These are phyloP conservation scores for Penstemon newberryi DNA, from an alignment of 257 asterid genomes.

Conservation along the genomic window DNA sequence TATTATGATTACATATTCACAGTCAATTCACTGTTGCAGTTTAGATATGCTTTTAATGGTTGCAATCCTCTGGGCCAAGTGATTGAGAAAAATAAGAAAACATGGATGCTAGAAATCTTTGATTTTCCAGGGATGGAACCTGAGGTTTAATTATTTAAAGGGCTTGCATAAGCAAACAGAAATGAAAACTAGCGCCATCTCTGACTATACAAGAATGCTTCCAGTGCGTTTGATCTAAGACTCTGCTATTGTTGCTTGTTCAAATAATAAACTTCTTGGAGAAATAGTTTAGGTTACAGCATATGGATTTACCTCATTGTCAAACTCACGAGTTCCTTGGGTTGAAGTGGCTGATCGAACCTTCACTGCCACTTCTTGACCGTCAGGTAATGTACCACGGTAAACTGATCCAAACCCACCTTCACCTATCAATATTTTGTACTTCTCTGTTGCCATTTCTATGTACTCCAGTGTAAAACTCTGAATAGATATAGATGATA, in stretches of 20 bases:
- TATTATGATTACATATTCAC: not conserved
- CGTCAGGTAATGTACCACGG: conserved; percentile 73
- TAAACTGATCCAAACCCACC: conserved; percentile 91
- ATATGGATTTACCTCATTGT: conserved; percentile 63
- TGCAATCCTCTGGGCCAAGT: not conserved
- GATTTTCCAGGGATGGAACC: not conserved
- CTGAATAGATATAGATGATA: conserved; percentile 57
- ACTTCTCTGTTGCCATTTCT: conserved; percentile 60
- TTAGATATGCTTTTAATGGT: not conserved
- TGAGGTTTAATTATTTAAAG: not conserved
- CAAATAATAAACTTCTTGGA: not conserved
- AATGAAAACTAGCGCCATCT: not conserved
- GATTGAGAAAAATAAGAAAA: not conserved
- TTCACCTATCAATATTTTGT: conserved; percentile 83
- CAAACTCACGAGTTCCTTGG: conserved; percentile 87
- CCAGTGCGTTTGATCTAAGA: not conserved
- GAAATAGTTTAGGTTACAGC: not conserved
- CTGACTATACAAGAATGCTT: not conserved
- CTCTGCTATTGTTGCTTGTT: not conserved
- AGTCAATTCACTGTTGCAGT: conserved; percentile 14
- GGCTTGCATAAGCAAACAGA: not conserved
- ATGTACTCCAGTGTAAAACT: conserved; percentile 59
- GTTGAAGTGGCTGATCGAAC: conserved; percentile 89
- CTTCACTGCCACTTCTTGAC: conserved; percentile 89
- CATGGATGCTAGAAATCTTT: conserved; percentile 4